Base-by-base conservation (phyloP, 2,329 filamentous ascomycete species). In the Aspergillus fructus region DNA sequence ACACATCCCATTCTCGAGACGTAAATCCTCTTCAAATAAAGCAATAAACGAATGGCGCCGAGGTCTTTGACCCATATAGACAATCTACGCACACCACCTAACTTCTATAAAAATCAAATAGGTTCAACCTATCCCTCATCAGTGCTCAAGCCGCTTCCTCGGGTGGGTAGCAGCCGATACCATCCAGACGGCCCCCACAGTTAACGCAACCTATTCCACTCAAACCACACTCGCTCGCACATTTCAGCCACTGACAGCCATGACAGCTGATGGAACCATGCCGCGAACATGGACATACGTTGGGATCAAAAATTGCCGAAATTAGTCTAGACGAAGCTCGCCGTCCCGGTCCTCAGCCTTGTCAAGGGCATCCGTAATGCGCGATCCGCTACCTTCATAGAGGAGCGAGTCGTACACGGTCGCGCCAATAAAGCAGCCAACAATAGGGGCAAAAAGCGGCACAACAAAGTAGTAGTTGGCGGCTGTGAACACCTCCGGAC, bases 331-430 rank as follows among this genome's bases (percentile, higher is more conserved):
- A 33, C 61, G 65, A 34, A 68, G 64, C 40, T 59, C 56, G 6
- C 63, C 45, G 13, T 48, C 27, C 8, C 45, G 24, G 11, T 48
- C 45, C 46, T 64, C 67, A 2, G 24, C 59, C 33, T 67, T 68
- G 39, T 64, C 64, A 15, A 71, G 48, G 7, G 63, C 64, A 49
- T 69, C 64, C 2, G 67, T 55, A 50, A 71, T 54, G n/a, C 66
- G 68, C n/a, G 68, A 71, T 19, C 68, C 68, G 13, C 68, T 64
- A 19, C 68, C 68, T 41, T 71, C 68, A 11, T 64, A 70, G 3
- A 71, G 58, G 11, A 69, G 17, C 0, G 59, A 50, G 19, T 71
- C 68, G 33, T 71, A 71, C 12, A 62, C 62, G 1, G 62, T 56
- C n/a, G 68, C 68, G 0, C 68, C 68, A 2, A 69, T 11, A 5